A percentile compares a stretch with the other conserved stretches of the same genome.
These are phyloP conservation scores for Sphagnum magellanicum DNA, from an alignment of 228 moss, liverwort and hornwort species.

Conservation along the genomic window DNA sequence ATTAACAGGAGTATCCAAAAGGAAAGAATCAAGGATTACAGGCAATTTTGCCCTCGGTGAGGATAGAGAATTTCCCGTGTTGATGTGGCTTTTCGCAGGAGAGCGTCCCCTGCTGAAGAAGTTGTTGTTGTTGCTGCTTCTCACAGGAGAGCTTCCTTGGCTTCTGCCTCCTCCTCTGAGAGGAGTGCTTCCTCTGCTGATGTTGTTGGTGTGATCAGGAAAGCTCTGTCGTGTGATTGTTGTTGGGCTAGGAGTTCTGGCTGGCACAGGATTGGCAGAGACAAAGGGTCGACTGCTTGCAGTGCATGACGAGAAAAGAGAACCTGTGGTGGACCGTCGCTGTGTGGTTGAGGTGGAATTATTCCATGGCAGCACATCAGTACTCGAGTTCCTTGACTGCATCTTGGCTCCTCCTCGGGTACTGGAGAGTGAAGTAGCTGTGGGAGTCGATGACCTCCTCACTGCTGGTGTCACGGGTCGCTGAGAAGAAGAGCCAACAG, in stretches of 20 bases:
- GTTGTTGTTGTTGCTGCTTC: slow-evolving; percentile 9
- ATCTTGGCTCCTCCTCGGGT: too few species aligned
- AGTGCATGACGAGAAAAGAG: slow-evolving; percentile 10
- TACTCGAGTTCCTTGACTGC: too few species aligned
- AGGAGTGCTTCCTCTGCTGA: too few species aligned
- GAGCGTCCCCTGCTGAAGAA: slow-evolving; percentile 1
- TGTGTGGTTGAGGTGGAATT: too few species aligned
- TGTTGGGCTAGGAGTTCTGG: slow-evolving; percentile 7
- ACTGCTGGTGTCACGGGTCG: slow-evolving; percentile 16
- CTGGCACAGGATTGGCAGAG: slow-evolving; percentile 14
- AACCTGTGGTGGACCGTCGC: too few species aligned
- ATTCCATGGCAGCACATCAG: too few species aligned
- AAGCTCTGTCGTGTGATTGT: slow-evolving; percentile 3
- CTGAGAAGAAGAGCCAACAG: slow-evolving; percentile 26
- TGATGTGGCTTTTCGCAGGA: background rate
- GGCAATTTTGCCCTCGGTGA: slow-evolving; percentile 16
- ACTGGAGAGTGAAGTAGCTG: background rate
- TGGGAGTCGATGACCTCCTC: slow-evolving; percentile 12
- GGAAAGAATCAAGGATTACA: slow-evolving; percentile 15
- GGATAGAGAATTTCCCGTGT: slow-evolving; percentile 1
- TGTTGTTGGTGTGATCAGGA: too few species aligned
- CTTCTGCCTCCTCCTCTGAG: background rate
- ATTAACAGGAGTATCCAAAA: slow-evolving; percentile 31
- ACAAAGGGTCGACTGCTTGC: slow-evolving; percentile 10
- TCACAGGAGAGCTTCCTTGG: too few species aligned